phyloP scores from a whole-genome alignment of 1,284 basidiomycete genomes.

The Puccinia horiana region DNA sequence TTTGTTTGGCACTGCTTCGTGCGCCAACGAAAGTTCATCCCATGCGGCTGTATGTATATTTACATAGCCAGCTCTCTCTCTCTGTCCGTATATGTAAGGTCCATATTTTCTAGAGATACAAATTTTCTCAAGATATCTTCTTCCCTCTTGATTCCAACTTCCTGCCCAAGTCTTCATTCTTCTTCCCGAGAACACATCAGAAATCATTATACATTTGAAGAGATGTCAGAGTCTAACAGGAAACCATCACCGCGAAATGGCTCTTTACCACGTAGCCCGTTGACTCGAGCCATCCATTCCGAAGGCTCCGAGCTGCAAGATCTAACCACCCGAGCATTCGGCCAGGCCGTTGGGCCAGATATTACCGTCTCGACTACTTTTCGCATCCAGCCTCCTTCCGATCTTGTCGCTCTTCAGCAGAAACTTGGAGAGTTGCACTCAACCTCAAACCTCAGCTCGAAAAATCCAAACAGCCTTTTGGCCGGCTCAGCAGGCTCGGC shows the following conservation, averaged over 20 bases:
- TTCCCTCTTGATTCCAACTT: background rate
- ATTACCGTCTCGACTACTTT: conserved; percentile 45
- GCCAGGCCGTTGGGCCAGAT: conserved; percentile 24
- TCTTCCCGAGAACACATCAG: background rate
- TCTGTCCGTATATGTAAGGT: no score
- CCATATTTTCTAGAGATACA: background rate
- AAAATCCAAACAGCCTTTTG: background rate
- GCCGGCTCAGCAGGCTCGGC: background rate
- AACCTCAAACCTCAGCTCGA: background rate
- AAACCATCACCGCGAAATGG: background rate
- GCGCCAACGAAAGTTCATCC: background rate
- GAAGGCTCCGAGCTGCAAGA: conserved; percentile 16
- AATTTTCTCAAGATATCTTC: background rate
- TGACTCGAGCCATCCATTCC: conserved; percentile 38
- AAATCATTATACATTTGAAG: background rate
- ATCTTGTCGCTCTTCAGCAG: conserved; percentile 18
- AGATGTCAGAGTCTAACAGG: conserved; percentile 25
- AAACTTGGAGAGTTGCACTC: conserved; percentile 28
- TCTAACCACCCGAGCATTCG: background rate
- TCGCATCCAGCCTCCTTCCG: conserved; percentile 21
- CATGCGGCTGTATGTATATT: background rate
- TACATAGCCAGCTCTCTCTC: no score
- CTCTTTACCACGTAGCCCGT: conserved; percentile 15
- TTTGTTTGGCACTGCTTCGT: background rate
- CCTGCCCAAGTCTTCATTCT: background rate